Evolutionary conservation across 202 grass and related monocot species (phyloP).

Genomic region (Carex arenaria): DNA sequence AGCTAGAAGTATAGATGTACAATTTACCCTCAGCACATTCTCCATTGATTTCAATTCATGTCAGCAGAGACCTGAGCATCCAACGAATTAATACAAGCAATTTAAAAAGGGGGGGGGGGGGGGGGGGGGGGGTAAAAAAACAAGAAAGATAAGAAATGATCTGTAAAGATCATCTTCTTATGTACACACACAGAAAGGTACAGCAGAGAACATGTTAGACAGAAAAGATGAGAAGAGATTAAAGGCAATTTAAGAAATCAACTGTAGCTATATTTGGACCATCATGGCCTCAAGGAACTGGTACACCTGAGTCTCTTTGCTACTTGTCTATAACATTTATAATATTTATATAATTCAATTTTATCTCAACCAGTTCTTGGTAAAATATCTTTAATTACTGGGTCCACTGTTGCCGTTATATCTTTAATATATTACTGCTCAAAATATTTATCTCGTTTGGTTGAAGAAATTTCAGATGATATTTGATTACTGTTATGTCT

Average conservation of each 20-base stretch:
- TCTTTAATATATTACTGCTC: too few species aligned
- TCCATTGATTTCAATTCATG: not conserved
- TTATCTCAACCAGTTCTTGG: not conserved
- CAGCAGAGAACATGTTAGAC: constrained; percentile 17
- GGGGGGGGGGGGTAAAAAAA: too few species aligned
- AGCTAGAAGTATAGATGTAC: not conserved
- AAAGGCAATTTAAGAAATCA: constrained; percentile 22
- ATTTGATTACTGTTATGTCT: not conserved
- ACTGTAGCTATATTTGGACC: constrained; percentile 16
- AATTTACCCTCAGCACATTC: not conserved
- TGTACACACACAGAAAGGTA: not conserved
- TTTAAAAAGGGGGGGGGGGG: not conserved
- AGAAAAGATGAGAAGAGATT: constrained; percentile 15
- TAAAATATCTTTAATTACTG: not conserved
- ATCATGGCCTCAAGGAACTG: constrained; percentile 10
- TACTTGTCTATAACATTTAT: constrained; percentile 4
- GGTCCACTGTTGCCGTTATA: not conserved
- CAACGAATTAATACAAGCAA: not conserved
- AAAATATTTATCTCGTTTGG: not conserved
- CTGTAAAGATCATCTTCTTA: not conserved
- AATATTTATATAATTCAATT: not conserved
- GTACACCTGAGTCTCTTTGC: constrained; percentile 23
- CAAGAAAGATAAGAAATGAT: not conserved
- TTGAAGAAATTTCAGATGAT: not conserved
- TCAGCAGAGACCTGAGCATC: not conserved